These are phyloP conservation scores for Phylloporus sp. DNA, from an alignment of 768 basidiomycete genomes.

Conservation along the genomic window DNA sequence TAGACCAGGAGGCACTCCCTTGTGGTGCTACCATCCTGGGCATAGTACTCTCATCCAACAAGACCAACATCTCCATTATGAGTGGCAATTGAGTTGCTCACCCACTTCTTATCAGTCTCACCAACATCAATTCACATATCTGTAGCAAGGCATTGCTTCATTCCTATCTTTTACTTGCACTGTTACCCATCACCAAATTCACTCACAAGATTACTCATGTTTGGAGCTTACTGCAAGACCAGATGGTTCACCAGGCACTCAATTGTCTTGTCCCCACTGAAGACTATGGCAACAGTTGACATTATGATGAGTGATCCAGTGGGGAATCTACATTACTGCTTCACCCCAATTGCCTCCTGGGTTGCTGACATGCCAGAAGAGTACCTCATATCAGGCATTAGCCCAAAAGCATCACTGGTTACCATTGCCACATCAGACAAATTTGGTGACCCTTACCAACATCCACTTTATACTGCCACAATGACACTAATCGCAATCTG, in stretches of 20 bases:
- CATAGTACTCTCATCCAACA: background rate
- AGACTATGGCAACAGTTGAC: background rate
- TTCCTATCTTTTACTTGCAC: constrained; percentile 1
- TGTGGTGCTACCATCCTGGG: background rate
- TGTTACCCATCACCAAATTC: constrained; percentile 9
- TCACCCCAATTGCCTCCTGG: background rate
- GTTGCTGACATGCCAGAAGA: background rate
- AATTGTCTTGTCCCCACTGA: background rate
- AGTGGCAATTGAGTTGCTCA: constrained; percentile 5
- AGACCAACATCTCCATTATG: background rate
- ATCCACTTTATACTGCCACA: constrained; percentile 20
- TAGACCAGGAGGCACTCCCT: background rate
- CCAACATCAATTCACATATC: constrained; percentile 8
- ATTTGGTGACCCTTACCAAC: constrained; percentile 29
- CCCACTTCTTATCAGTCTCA: constrained; percentile 8
- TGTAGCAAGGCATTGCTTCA: constrained; percentile 13
- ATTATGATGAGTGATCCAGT: background rate
- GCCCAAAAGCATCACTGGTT: constrained; percentile 28
- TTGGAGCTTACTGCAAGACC: background rate
- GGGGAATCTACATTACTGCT: background rate
- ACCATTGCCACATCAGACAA: constrained; percentile 29
- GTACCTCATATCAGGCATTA: background rate
- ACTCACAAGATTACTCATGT: background rate
- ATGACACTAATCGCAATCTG: background rate
- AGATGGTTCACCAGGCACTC: background rate